Percentiles rank a stretch among this genome's conserved stretches.
Conservation (phyloP, 495 filamentous ascomycete genomes). For the Zalerion maritima region DNA sequence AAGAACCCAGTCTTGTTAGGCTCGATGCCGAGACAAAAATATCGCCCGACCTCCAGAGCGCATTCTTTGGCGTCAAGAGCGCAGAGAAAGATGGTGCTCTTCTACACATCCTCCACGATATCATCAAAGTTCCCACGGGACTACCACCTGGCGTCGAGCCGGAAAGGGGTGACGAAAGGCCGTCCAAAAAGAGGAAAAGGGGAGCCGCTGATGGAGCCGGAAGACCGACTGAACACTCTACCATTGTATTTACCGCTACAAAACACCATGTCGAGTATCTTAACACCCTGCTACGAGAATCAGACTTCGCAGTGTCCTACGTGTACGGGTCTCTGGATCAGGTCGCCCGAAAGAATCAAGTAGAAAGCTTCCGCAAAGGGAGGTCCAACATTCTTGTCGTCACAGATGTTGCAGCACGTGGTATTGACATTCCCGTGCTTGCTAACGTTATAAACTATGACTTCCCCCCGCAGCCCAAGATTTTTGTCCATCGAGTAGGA, state of each 20-base stretch:
- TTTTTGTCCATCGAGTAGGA: slow-evolving; percentile 92
- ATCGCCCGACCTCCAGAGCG: slow-evolving; percentile 81
- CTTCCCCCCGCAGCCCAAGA: slow-evolving; percentile 91
- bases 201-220: slow-evolving; percentile 29
- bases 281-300: slow-evolving; percentile 49
- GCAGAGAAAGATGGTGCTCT: slow-evolving; percentile 88
- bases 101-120: slow-evolving; percentile 71
- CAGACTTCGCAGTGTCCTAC: slow-evolving; percentile 80
- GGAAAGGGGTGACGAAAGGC: slow-evolving; percentile 27
- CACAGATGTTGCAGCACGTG: slow-evolving; percentile 90
- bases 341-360: slow-evolving; percentile 76
- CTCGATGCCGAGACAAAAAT: slow-evolving; percentile 91
- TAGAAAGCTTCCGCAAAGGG: slow-evolving; percentile 73
- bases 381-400: slow-evolving; percentile 86
- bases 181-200: slow-evolving; percentile 55
- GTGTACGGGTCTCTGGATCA: slow-evolving; percentile 91
- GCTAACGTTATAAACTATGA: slow-evolving; percentile 99
- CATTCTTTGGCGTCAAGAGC: slow-evolving; percentile 84
- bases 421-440: slow-evolving; percentile 92
- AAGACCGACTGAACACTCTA: slow-evolving; percentile 64
- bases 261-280: slow-evolving; percentile 98
- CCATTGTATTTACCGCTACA: slow-evolving; percentile 84
- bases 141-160: slow-evolving; percentile 36
- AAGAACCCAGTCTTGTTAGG: slow-evolving; percentile 75
- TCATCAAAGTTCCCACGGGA: slow-evolving; percentile 87